Percentiles rank a stretch among this genome's conserved stretches.
Evolutionary conservation across 352 stramenopile species (phyloP).

Genomic region (Pythium phragmiticola): DNA sequence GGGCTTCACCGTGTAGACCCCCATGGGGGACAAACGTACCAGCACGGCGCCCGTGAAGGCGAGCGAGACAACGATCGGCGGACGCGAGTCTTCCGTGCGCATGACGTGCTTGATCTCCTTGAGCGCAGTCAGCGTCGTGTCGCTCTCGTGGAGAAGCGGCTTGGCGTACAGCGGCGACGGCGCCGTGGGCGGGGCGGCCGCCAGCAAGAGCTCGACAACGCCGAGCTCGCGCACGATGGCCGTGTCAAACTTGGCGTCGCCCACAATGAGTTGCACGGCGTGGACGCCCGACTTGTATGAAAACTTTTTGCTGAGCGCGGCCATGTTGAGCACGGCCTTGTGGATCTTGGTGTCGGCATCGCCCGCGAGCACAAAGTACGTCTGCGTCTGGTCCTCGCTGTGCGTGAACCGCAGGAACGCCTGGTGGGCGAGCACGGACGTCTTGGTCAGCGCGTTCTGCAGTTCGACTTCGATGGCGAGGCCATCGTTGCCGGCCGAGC

Average conservation of each 20-base stretch:
- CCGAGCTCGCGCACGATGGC: conserved; percentile 75
- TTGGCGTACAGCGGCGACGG: conserved; percentile 87
- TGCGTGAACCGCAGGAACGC: conserved; percentile 79
- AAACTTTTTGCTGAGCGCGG: conserved; percentile 75
- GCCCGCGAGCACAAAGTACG: conserved; percentile 72
- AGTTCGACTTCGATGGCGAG: conserved; percentile 62
- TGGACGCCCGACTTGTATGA: conserved; percentile 73
- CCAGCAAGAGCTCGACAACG: conserved; percentile 65
- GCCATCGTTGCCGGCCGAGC: conserved; percentile 51
- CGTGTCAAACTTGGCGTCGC: conserved; percentile 70
- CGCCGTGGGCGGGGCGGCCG: conserved; percentile 47
- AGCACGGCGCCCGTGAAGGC: conserved; percentile 67
- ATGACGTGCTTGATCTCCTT: conserved; percentile 89
- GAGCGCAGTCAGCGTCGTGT: conserved; percentile 83
- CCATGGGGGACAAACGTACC: conserved; percentile 19
- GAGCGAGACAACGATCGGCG: conserved; percentile 63
- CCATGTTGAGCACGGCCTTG: conserved; percentile 52
- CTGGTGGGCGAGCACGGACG: conserved; percentile 62
- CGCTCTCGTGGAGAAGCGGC: conserved; percentile 81
- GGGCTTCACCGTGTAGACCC: neutral
- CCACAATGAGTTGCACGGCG: conserved; percentile 71
- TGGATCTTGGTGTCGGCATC: conserved; percentile 39
- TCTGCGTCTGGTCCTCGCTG: conserved; percentile 45
- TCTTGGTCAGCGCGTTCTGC: conserved; percentile 56
- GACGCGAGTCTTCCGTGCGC: conserved; percentile 68